Evolutionary conservation across 2,329 filamentous ascomycete genomes (phyloP).

Genomic region (Exophiala aquamarina): DNA sequence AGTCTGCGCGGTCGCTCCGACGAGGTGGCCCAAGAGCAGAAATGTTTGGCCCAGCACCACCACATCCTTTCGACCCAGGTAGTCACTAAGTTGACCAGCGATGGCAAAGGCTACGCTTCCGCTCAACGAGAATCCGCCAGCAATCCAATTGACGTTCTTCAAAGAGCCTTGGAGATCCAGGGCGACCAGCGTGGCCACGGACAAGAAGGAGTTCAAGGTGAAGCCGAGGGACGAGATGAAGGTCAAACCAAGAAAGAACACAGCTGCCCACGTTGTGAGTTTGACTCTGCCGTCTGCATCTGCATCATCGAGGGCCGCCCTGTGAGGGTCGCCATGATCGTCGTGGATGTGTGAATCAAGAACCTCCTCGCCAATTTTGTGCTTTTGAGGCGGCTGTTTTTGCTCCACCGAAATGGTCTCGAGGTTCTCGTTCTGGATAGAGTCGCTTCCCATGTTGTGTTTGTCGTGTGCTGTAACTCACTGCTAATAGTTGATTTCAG

Average conservation of each 20-base stretch:
- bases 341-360: conserved; percentile 6
- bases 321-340: conserved; percentile 4
- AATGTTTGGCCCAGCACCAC: conserved; percentile 25
- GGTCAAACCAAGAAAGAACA: conserved; percentile 3
- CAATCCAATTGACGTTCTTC: conserved; percentile 5
- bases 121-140: conserved; percentile 3
- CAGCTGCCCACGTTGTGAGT: background rate
- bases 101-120: conserved; percentile 5
- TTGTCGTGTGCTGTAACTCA: too few relatives aligned
- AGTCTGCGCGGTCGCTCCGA: conserved; percentile 36
- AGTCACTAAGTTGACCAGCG: conserved; percentile 3
- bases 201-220: conserved; percentile 2
- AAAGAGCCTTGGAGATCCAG: background rate
- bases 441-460: too few relatives aligned
- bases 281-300: background rate
- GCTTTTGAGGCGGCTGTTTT: background rate
- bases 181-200: conserved; percentile 2
- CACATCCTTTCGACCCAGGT: conserved; percentile 5
- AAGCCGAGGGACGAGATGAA: conserved; percentile 2
- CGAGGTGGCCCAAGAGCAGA: conserved; percentile 37
- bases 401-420: background rate
- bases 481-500: too few relatives aligned
- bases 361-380: conserved; percentile 2
- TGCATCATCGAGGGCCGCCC: conserved; percentile 1
- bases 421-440: background rate